Evolutionary conservation across 345 rosid species (phyloP).

Genomic region (Adansonia digitata): DNA sequence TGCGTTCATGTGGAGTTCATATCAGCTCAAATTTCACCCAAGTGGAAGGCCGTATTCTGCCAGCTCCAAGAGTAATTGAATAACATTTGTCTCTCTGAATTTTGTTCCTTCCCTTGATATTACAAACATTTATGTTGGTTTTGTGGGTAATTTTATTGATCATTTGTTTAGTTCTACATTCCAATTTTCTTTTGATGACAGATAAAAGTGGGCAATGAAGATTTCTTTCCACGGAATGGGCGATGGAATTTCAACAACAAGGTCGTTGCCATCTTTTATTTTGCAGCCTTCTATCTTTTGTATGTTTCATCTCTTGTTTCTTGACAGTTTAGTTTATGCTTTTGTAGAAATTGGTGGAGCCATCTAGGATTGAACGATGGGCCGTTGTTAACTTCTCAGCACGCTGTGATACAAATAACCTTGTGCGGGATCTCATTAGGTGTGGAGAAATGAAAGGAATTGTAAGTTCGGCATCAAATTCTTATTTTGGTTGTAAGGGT

Average conservation of each 20-base stretch:
- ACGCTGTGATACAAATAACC: conserved; percentile 54
- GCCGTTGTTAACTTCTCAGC: conserved; percentile 90
- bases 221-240: conserved; percentile 68
- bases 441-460: conserved; percentile 82
- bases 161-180: not conserved
- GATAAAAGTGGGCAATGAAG: conserved; percentile 81
- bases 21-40: conserved; percentile 52
- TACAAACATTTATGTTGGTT: not conserved
- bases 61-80: conserved; percentile 59
- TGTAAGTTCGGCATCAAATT: conserved; percentile 35
- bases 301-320: conserved; percentile 9
- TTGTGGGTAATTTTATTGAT: not conserved
- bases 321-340: conserved; percentile 10
- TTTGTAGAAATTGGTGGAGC: conserved; percentile 67
- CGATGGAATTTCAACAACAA: conserved; percentile 91
- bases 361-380: conserved; percentile 64
- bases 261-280: conserved; percentile 30
- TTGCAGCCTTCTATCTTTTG: not conserved
- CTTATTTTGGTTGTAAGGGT: not conserved
- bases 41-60: conserved; percentile 78
- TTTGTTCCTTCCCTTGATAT: not conserved
- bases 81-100: not conserved
- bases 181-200: conserved; percentile 22
- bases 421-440: conserved; percentile 51
- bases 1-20: conserved; percentile 64